These are phyloP conservation scores for Aspergillus glaucus DNA, from an alignment of 2,329 filamentous ascomycete genomes.

Conservation along the genomic window DNA sequence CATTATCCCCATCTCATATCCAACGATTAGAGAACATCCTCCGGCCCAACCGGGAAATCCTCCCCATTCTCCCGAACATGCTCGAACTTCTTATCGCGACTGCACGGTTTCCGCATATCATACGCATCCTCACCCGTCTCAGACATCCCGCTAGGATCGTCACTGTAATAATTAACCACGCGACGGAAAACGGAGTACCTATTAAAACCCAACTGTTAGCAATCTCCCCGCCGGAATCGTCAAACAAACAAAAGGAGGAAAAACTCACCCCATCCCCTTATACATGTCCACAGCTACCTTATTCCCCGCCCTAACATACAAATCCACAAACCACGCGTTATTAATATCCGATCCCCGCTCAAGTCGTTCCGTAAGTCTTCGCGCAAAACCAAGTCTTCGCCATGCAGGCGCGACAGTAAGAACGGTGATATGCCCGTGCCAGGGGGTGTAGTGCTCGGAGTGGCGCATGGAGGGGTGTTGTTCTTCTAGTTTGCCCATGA, in stretches of 20 bases:
- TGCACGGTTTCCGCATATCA: slow-evolving; percentile 92
- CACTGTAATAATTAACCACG: slow-evolving; percentile 88
- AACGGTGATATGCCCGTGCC: slow-evolving; percentile 96
- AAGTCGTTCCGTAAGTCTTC: slow-evolving; percentile 71
- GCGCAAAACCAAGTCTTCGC: slow-evolving; percentile 79
- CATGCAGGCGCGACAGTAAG: slow-evolving; percentile 85
- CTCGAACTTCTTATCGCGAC: slow-evolving; percentile 66
- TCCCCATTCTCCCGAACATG: slow-evolving; percentile 79
- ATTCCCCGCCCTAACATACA: slow-evolving; percentile 89
- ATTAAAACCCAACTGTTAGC: not conserved
- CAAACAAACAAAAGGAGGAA: not conserved
- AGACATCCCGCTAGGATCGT: slow-evolving; percentile 61
- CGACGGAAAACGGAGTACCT: slow-evolving; percentile 77
- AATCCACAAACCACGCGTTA: slow-evolving; percentile 88
- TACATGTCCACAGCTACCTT: slow-evolving; percentile 82
- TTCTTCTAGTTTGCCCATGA: slow-evolving; percentile 95
- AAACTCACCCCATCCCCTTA: slow-evolving; percentile 68
- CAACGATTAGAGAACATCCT: slow-evolving; percentile 61
- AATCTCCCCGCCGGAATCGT: not conserved
- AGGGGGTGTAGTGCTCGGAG: slow-evolving; percentile 92
- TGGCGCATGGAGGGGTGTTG: slow-evolving; percentile 68
- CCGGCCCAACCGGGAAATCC: slow-evolving; percentile 67
- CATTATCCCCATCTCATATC: too few species aligned
- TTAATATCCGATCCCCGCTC: slow-evolving; percentile 77
- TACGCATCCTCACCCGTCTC: slow-evolving; percentile 72